A percentile compares a stretch with the other conserved stretches of the same genome.
Conservation (phyloP, 176 grass and related monocot genomes). For the Zea luxurians region DNA sequence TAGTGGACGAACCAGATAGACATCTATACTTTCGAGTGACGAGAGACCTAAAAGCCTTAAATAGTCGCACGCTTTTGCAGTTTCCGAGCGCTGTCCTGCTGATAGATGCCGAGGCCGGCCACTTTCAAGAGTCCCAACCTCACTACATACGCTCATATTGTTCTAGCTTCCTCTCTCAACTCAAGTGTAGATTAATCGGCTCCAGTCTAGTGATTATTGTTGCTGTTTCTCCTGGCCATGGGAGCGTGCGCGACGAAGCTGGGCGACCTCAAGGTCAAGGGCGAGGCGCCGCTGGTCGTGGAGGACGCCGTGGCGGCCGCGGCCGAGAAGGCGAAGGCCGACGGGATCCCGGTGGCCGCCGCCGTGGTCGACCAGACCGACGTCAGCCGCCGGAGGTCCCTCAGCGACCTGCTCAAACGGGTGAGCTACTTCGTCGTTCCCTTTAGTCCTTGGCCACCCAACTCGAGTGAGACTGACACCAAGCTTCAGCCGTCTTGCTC, state of each 20-base stretch:
- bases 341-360: background rate
- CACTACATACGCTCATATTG: constrained; percentile 8
- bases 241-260: constrained; percentile 59
- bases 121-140: background rate
- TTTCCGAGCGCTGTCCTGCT: constrained; percentile 10
- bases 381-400: constrained; percentile 46
- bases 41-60: background rate
- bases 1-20: too few species aligned
- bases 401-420: constrained; percentile 52
- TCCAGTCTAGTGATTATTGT: background rate
- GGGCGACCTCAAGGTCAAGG: constrained; percentile 43
- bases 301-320: constrained; percentile 18
- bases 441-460: background rate
- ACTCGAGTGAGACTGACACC: background rate
- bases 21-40: background rate
- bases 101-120: background rate
- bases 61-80: constrained; percentile 26
- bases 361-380: constrained; percentile 32
- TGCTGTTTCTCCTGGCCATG: constrained; percentile 22
- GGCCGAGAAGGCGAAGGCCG: constrained; percentile 33
- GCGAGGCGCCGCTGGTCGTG: constrained; percentile 23
- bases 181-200: background rate
- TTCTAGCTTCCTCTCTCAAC: background rate
- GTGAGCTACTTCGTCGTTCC: background rate
- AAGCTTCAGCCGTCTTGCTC: background rate